phyloP scores from a whole-genome alignment of 306 rosid genomes.

The Citrullus colocynthis region DNA sequence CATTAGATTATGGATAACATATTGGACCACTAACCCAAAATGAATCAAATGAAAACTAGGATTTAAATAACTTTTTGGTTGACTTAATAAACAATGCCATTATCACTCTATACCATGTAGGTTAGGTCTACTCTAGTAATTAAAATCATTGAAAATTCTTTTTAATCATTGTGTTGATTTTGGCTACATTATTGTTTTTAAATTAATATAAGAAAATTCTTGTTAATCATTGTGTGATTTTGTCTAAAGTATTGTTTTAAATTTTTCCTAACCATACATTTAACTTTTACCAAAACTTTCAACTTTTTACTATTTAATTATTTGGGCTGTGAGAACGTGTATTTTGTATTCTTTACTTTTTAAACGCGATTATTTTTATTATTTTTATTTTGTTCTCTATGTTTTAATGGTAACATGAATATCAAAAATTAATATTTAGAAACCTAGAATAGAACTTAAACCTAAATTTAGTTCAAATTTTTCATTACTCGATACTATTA shows the following conservation, averaged over 20 bases:
- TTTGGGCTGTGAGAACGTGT: too few relatives aligned
- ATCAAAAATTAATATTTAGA: too few relatives aligned
- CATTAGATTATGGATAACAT: background rate
- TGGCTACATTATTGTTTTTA: background rate
- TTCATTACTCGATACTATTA: too few relatives aligned
- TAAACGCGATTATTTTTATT: too few relatives aligned
- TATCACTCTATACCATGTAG: background rate
- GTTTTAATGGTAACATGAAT: too few relatives aligned
- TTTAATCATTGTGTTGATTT: background rate
- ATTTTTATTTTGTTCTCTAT: too few relatives aligned
- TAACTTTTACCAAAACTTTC: too few relatives aligned
- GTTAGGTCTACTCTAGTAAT: background rate
- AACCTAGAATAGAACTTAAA: too few relatives aligned
- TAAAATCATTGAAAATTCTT: background rate
- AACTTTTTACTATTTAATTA: too few relatives aligned
- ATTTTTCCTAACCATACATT: too few relatives aligned
- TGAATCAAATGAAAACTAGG: background rate
- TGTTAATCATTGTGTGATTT: background rate
- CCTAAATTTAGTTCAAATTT: too few relatives aligned
- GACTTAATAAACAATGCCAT: background rate
- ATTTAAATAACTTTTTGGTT: background rate
- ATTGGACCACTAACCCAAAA: background rate
- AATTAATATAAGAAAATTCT: background rate
- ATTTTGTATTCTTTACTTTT: too few relatives aligned
- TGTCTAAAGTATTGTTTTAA: background rate